phyloP scores from a whole-genome alignment of 108 stramenopile species.

The Stephanodiscus minutulus region DNA sequence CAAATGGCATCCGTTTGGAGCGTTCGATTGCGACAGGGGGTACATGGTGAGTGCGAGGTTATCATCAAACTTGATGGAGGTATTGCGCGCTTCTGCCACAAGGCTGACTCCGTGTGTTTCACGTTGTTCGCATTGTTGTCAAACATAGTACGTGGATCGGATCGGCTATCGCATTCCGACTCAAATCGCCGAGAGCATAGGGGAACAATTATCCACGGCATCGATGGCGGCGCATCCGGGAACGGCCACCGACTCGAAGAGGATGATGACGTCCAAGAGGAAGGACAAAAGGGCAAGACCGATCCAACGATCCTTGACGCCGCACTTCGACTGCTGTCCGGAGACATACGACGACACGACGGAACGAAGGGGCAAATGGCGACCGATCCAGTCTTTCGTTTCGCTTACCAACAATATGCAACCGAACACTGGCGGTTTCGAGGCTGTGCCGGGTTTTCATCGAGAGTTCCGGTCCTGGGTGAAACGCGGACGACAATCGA shows the following conservation, averaged over 20 bases:
- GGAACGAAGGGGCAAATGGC: constrained; percentile 70
- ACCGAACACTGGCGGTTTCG: constrained; percentile 90
- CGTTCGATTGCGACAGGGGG: constrained; percentile 70
- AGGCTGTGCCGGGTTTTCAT: constrained; percentile 91
- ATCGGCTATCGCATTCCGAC: constrained; percentile 88
- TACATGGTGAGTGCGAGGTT: constrained; percentile 44
- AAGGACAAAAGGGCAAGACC: constrained; percentile 54
- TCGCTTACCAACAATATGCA: constrained; percentile 78
- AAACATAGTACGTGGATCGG: constrained; percentile 80
- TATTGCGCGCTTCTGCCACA: not conserved
- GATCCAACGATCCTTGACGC: constrained; percentile 90
- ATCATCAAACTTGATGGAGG: not conserved
- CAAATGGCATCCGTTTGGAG: constrained; percentile 82
- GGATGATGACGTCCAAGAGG: constrained; percentile 51
- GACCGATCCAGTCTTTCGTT: constrained; percentile 94
- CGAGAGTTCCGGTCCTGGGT: constrained; percentile 82
- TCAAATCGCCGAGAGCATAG: constrained; percentile 58
- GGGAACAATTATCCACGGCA: constrained; percentile 27
- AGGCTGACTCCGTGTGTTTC: not conserved
- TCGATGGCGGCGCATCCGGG: not conserved
- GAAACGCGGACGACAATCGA: constrained; percentile 26
- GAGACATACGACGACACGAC: constrained; percentile 55
- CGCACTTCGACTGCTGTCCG: constrained; percentile 95
- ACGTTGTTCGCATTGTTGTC: not conserved
- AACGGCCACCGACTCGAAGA: constrained; percentile 3